Evolutionary conservation across 176 grass and related monocot species (phyloP).

Genomic region (Elaeis guineensis): DNA sequence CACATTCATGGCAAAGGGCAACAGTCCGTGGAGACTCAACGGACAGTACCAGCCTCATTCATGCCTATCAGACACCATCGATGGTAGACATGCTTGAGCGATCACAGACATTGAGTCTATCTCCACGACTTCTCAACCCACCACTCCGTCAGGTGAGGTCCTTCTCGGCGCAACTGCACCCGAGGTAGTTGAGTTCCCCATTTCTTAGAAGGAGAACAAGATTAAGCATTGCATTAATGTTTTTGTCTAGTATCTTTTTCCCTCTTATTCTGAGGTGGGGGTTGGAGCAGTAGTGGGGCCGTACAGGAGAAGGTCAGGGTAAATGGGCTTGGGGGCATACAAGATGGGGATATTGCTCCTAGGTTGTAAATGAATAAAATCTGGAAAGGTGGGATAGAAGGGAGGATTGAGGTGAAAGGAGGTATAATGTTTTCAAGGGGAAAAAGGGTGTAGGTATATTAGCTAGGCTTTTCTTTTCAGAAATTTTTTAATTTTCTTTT

Average conservation of each 20-base stretch:
- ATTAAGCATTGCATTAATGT: not conserved
- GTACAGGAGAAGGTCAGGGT: too few relatives aligned
- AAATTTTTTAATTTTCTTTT: not conserved
- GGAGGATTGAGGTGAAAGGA: too few relatives aligned
- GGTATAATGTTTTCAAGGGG: not conserved
- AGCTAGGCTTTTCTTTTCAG: not conserved
- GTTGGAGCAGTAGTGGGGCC: not conserved
- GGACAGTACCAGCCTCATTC: conserved; percentile 29
- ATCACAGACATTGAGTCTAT: conserved; percentile 47
- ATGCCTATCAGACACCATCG: conserved; percentile 82
- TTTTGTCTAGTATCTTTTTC: conserved; percentile 1
- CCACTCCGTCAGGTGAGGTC: conserved; percentile 14
- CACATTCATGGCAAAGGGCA: conserved; percentile 77
- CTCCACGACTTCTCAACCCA: not conserved
- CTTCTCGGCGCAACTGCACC: conserved; percentile 9
- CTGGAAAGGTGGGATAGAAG: too few relatives aligned
- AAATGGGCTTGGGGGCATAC: too few relatives aligned
- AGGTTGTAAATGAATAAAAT: too few relatives aligned
- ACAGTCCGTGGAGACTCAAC: conserved; percentile 74
- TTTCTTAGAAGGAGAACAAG: not conserved
- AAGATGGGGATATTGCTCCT: too few relatives aligned
- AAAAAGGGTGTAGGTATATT: not conserved
- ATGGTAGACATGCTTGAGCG: conserved; percentile 88
- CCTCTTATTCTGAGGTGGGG: not conserved
- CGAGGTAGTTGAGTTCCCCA: not conserved